Base-by-base conservation (phyloP, 192 early-diverging fungal genomes). In the Nowakowskiella sp. region DNA sequence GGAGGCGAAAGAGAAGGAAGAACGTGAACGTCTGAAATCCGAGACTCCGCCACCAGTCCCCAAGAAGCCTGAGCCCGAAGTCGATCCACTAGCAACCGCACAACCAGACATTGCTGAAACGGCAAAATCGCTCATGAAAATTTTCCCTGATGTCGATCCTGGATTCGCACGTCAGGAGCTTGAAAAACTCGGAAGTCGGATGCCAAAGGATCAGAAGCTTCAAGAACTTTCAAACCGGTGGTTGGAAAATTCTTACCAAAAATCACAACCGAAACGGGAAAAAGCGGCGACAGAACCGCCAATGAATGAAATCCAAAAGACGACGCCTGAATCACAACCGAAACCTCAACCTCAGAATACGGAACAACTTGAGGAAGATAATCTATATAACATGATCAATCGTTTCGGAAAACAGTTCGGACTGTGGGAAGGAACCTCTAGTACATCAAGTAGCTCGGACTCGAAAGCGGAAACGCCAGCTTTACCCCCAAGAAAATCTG, bases 81-180 rank as follows among this genome's bases (percentile, higher is more conserved):
- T 60, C 10, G 29, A 23, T 34, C 33, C 55, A 6, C 55, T 29
- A 9, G 28, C 27, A 25, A 13, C 57, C 2, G 49, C 61, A 26
- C 47, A 31, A 25, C 23, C 31, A 2, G 34, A 51, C 25, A 31
- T 32, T 4, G 26, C 60, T 16, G 43, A 60, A 34, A 13, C 7
- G 19, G 36, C 19, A 39, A 19, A 59, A 2, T 50, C 70, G 43
- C 62, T 83, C 10, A 67, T 58, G 23, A 57, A 65, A 2, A 69
- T 86, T 27, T 90, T 86, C 70, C 77, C 85, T 0, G 76, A 86
- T 51, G 81, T 76, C 27, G 80, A 85, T 26, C 66, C 64, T 19
- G 56, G 54, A 3, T 84, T 67, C 52, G 66, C 86, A 55, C 67
- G 65, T 24, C 55, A 76, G 21, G 61, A 67, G 5, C 26, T 89